These are phyloP conservation scores for Saxophila tyrrhenica DNA, from an alignment of 495 filamentous ascomycete genomes.

Conservation along the genomic window DNA sequence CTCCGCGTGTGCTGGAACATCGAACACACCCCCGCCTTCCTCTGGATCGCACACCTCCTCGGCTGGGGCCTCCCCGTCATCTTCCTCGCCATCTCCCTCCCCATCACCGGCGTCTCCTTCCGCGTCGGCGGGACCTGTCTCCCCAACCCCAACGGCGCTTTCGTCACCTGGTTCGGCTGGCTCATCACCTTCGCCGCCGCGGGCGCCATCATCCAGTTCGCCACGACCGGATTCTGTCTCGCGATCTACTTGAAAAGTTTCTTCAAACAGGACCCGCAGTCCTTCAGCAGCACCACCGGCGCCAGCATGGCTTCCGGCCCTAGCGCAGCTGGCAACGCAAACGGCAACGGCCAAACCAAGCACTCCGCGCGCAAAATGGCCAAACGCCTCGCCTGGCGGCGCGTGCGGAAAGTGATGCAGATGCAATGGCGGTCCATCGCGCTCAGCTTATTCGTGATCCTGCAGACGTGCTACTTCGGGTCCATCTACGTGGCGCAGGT, in stretches of 20 bases:
- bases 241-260: constrained; percentile 22
- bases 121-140: constrained; percentile 27
- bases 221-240: constrained; percentile 27
- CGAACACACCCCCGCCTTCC: constrained; percentile 22
- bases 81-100: constrained; percentile 21
- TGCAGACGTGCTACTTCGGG: constrained; percentile 23
- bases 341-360: not conserved
- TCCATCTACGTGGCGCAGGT: constrained; percentile 26
- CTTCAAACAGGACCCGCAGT: not conserved
- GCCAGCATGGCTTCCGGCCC: not conserved
- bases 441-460: constrained; percentile 22
- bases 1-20: constrained; percentile 32
- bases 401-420: constrained; percentile 24
- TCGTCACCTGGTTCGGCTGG: constrained; percentile 29
- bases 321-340: not conserved
- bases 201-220: constrained; percentile 21
- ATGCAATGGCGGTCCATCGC: constrained; percentile 29
- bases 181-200: constrained; percentile 25
- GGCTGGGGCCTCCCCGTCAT: constrained; percentile 22
- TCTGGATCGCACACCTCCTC: constrained; percentile 20
- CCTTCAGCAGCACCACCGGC: not conserved
- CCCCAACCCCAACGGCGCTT: constrained; percentile 22
- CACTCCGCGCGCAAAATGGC: not conserved
- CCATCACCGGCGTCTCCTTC: constrained; percentile 26
- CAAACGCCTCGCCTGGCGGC: constrained; percentile 13